phyloP scores from a whole-genome alignment of 2,329 filamentous ascomycete genomes.

The Polychaeton citri region DNA sequence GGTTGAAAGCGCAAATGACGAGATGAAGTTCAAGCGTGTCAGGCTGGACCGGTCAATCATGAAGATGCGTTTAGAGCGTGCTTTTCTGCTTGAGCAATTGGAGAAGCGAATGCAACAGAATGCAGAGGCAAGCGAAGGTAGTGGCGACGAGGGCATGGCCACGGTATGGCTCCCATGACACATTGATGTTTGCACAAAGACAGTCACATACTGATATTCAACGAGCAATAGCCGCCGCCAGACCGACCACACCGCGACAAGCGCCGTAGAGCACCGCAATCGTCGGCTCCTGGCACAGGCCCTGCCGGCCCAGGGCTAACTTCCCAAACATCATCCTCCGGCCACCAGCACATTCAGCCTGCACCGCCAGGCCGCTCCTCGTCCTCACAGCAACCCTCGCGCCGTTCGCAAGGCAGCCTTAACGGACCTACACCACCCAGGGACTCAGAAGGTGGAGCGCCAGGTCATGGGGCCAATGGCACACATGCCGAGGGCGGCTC shows the following conservation, averaged over 20 bases:
- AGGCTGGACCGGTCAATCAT: conserved; percentile 76
- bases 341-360: neutral
- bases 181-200: neutral
- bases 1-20: conserved; percentile 83
- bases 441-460: neutral
- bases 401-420: neutral
- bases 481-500: neutral
- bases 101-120: conserved; percentile 35
- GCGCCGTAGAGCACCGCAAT: conserved; percentile 5
- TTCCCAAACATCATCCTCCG: neutral
- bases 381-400: neutral
- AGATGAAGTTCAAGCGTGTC: conserved; percentile 62
- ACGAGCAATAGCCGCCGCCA: conserved; percentile 10
- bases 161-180: conserved; percentile 5
- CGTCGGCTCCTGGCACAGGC: neutral
- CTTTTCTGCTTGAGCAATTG: conserved; percentile 40
- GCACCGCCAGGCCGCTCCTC: neutral
- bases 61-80: conserved; percentile 79
- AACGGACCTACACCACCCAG: neutral
- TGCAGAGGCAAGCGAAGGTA: conserved; percentile 26
- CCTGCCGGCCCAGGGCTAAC: neutral
- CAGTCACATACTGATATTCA: neutral
- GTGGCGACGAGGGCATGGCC: conserved; percentile 17
- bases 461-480: neutral
- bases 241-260: conserved; percentile 20